These are phyloP conservation scores for Hansenula sp. DNA, from an alignment of 1,139 yeast genomes.

Conservation along the genomic window DNA sequence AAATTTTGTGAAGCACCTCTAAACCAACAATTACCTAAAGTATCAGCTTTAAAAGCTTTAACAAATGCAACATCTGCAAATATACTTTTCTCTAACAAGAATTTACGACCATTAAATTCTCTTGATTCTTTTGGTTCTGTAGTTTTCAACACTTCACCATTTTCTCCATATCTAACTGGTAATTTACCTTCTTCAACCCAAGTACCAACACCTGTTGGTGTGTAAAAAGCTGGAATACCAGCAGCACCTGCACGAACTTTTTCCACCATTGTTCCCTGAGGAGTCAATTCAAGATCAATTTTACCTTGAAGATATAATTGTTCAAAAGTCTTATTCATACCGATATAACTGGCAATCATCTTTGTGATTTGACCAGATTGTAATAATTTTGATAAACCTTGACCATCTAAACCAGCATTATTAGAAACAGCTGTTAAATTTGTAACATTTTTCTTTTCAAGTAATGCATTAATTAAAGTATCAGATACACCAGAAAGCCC, in stretches of 20 bases:
- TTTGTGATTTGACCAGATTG: slow-evolving; percentile 40
- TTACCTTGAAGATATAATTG: slow-evolving; percentile 37
- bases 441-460: slow-evolving; percentile 28
- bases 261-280: slow-evolving; percentile 50
- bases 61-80: slow-evolving; percentile 43
- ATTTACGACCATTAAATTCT: slow-evolving; percentile 39
- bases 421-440: slow-evolving; percentile 44
- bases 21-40: slow-evolving; percentile 44
- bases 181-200: slow-evolving; percentile 47
- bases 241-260: slow-evolving; percentile 47
- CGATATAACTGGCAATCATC: slow-evolving; percentile 45
- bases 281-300: slow-evolving; percentile 42
- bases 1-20: slow-evolving; percentile 44
- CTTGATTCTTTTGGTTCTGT: slow-evolving; percentile 38
- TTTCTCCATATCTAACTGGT: slow-evolving; percentile 35
- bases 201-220: slow-evolving; percentile 48
- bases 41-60: slow-evolving; percentile 45
- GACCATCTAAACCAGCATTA: slow-evolving; percentile 45
- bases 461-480: slow-evolving; percentile 37
- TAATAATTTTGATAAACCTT: slow-evolving; percentile 39
- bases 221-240: slow-evolving; percentile 46
- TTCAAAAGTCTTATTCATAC: slow-evolving; percentile 41
- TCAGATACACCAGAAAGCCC: slow-evolving; percentile 47
- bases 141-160: slow-evolving; percentile 30
- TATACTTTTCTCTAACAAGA: slow-evolving; percentile 39